Evolutionary conservation across 495 filamentous ascomycete species (phyloP).

Genomic region (Tuber magnatum): DNA sequence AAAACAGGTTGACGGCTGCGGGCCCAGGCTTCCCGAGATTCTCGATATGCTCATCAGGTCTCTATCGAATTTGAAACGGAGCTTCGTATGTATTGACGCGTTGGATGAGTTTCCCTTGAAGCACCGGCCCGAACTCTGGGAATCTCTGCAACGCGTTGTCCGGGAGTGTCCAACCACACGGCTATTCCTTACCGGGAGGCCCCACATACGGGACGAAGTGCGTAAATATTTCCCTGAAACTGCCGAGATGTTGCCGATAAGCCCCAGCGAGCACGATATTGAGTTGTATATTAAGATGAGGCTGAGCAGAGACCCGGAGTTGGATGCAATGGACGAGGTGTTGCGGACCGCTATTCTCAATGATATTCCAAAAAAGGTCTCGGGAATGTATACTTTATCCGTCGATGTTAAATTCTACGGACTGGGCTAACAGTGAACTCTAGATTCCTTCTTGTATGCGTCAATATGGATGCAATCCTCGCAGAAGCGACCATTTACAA

Average conservation of each 20-base stretch:
- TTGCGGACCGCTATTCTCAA: not conserved
- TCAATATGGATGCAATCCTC: not conserved
- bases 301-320: no score
- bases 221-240: not conserved
- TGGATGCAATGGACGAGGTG: not conserved
- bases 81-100: not conserved
- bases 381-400: not conserved
- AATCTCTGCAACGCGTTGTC: not conserved
- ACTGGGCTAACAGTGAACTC: not conserved
- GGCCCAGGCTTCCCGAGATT: not conserved
- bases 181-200: constrained; percentile 2
- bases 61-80: not conserved
- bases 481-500: not conserved
- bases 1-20: not conserved
- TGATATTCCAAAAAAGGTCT: not conserved
- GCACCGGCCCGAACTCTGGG: not conserved
- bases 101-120: not conserved
- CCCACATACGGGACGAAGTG: not conserved
- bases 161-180: not conserved
- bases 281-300: no score
- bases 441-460: not conserved
- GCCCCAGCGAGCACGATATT: no score
- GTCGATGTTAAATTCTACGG: not conserved
- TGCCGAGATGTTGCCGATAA: not conserved
- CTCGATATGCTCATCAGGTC: not conserved